Evolutionary conservation across 495 filamentous ascomycete species (phyloP).

Genomic region (Daldinia grandis): DNA sequence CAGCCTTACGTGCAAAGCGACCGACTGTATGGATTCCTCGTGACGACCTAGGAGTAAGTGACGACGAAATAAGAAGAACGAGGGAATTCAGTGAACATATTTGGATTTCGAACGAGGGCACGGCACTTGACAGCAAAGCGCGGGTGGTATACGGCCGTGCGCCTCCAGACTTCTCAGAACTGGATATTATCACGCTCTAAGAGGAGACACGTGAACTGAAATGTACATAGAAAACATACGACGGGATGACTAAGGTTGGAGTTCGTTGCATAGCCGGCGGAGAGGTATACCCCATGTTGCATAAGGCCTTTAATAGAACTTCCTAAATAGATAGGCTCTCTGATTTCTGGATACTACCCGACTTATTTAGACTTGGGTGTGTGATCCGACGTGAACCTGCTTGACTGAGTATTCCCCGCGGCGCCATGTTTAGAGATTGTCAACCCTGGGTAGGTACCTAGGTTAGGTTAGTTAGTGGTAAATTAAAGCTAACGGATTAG

Average conservation of each 20-base stretch:
- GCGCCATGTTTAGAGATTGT: not conserved
- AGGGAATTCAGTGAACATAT: slow-evolving; percentile 79
- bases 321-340: slow-evolving; percentile 21
- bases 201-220: slow-evolving; percentile 15
- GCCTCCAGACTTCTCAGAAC: slow-evolving; percentile 91
- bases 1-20: slow-evolving; percentile 82
- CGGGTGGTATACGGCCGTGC: slow-evolving; percentile 87
- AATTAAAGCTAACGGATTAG: too few relatives aligned
- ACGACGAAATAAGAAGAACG: slow-evolving; percentile 87
- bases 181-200: slow-evolving; percentile 86
- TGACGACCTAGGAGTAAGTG: slow-evolving; percentile 88
- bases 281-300: slow-evolving; percentile 36
- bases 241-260: slow-evolving; percentile 34
- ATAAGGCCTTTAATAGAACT: slow-evolving; percentile 9
- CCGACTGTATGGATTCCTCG: slow-evolving; percentile 95
- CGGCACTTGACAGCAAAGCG: slow-evolving; percentile 82
- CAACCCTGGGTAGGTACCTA: too few relatives aligned
- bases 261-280: slow-evolving; percentile 34
- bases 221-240: slow-evolving; percentile 36
- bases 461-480: too few relatives aligned
- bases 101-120: slow-evolving; percentile 94
- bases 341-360: not conserved
- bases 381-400: too few relatives aligned
- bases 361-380: not conserved
- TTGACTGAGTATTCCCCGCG: too few relatives aligned